Conservation (phyloP, 2,329 filamentous ascomycete species). For the Lecanicillium sp. region DNA sequence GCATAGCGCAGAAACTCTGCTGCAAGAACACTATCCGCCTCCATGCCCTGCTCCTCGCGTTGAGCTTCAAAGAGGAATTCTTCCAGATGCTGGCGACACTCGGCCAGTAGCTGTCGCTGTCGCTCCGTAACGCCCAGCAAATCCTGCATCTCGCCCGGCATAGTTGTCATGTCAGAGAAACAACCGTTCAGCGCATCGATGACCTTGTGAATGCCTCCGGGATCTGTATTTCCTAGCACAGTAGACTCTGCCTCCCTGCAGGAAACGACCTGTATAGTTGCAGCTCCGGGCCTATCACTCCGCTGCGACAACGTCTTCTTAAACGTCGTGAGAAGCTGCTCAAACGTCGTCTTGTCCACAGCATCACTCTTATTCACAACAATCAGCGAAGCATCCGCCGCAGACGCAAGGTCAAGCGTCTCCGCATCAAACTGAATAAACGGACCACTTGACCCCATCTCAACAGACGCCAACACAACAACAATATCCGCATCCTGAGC, state of each 20-base stretch:
- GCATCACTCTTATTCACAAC: constrained; percentile 57
- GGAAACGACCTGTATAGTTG: constrained; percentile 49
- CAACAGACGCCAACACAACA: constrained; percentile 70
- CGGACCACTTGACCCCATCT: constrained; percentile 32
- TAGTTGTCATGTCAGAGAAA: constrained; percentile 63
- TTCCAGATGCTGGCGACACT: constrained; percentile 63
- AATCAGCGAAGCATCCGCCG: constrained; percentile 41
- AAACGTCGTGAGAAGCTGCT: constrained; percentile 32
- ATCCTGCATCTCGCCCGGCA: constrained; percentile 68
- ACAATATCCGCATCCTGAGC: constrained; percentile 80
- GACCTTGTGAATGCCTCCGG: constrained; percentile 61
- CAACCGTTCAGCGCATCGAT: constrained; percentile 56
- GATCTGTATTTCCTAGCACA: constrained; percentile 28
- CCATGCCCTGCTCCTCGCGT: constrained; percentile 26
- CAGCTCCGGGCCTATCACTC: constrained; percentile 22
- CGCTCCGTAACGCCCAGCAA: constrained; percentile 85
- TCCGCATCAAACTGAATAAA: constrained; percentile 46
- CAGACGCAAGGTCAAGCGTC: constrained; percentile 43
- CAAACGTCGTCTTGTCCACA: constrained; percentile 26
- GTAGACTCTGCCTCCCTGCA: constrained; percentile 52
- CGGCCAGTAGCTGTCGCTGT: constrained; percentile 70
- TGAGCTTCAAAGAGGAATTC: constrained; percentile 59
- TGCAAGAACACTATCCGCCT: constrained; percentile 78
- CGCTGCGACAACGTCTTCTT: constrained; percentile 11
- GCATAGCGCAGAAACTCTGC: constrained; percentile 82